Percentiles rank a stretch among this genome's conserved stretches.
Evolutionary conservation across 140 eudicot species (phyloP).

Genomic region (Anethum foeniculum): DNA sequence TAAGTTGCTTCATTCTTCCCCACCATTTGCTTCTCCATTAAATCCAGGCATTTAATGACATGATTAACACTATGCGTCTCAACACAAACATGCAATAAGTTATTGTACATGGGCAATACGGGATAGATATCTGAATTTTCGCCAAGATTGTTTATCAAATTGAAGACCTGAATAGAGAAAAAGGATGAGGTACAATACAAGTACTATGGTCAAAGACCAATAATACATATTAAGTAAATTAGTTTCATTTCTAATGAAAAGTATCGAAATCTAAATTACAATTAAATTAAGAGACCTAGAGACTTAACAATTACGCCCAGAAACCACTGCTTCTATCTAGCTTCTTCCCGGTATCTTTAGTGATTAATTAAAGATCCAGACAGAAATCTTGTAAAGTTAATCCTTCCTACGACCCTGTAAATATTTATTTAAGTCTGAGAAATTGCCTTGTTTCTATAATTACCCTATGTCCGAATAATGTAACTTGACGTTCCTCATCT

Average conservation of each 20-base stretch:
- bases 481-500: neutral
- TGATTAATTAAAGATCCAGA: neutral
- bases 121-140: conserved; percentile 42
- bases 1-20: conserved; percentile 74
- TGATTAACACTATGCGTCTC: conserved; percentile 23
- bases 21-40: conserved; percentile 65
- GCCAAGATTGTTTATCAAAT: conserved; percentile 37
- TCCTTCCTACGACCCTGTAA: neutral
- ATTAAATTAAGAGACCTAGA: neutral
- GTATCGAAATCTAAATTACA: neutral
- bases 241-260: neutral
- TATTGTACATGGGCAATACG: conserved; percentile 47
- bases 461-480: neutral
- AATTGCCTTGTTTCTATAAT: neutral
- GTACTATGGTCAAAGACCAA: neutral
- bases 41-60: conserved; percentile 55
- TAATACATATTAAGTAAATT: neutral
- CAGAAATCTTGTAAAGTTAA: neutral
- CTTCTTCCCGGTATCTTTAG: neutral
- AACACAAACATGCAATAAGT: conserved; percentile 45
- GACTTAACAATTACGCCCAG: neutral
- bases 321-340: neutral
- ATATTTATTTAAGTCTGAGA: neutral
- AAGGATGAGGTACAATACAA: neutral
- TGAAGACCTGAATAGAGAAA: conserved; percentile 53